Percentiles rank a stretch among this genome's conserved stretches.
phyloP scores from a whole-genome alignment of 148 eudicot genomes.

The Heliosperma pusillum region DNA sequence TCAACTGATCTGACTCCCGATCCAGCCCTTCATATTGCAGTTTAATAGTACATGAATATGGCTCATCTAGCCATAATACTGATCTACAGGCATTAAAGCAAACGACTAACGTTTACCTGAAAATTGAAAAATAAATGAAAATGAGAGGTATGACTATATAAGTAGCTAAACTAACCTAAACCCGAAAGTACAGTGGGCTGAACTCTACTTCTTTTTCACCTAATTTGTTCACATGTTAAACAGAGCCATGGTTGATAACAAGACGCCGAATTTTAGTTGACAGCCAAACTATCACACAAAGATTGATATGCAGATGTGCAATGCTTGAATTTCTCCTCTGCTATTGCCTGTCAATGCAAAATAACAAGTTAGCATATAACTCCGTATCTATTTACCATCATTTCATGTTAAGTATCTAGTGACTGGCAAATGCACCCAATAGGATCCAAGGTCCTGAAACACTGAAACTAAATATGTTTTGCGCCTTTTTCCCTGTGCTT shows the following conservation, averaged over 20 bases:
- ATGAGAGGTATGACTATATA: neutral
- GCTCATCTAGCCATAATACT: no score
- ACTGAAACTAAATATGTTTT: no score
- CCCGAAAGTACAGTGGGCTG: slow-evolving; percentile 3
- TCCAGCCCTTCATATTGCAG: no score
- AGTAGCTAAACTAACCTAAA: neutral
- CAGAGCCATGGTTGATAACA: neutral
- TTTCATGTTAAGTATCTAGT: neutral
- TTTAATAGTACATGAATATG: no score
- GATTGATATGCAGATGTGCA: slow-evolving; percentile 94
- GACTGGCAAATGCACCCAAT: no score
- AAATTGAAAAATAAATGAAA: neutral
- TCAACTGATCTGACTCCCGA: no score
- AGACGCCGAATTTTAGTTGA: slow-evolving; percentile 19
- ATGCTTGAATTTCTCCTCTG: slow-evolving; percentile 92
- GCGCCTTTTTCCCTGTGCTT: no score
- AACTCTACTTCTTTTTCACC: neutral
- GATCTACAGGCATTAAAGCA: neutral
- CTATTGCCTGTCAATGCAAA: slow-evolving; percentile 45
- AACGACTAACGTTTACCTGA: neutral
- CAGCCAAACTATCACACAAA: slow-evolving; percentile 60
- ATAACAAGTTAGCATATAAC: neutral
- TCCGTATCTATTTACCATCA: neutral
- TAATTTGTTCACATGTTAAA: neutral
- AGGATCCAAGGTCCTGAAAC: no score